Evolutionary conservation across 257 asterid genomes (phyloP).

Genomic region (Fraxinus quadrangulata): DNA sequence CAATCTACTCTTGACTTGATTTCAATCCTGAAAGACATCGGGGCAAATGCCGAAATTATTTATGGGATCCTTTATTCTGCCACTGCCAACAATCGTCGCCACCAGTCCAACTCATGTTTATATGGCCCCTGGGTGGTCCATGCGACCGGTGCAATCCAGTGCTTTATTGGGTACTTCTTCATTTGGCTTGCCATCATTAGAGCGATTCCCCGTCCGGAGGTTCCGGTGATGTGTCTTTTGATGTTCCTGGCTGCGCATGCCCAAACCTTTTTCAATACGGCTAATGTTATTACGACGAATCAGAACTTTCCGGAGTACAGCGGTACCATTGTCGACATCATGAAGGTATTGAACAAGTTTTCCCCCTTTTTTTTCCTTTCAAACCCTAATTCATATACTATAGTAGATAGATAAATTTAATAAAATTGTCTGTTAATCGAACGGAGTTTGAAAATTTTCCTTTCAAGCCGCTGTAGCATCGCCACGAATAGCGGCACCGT

Average conservation of each 20-base stretch:
- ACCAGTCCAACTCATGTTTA: not conserved
- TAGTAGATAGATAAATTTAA: not conserved
- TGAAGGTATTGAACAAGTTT: conserved; percentile 59
- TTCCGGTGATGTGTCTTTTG: conserved; percentile 59
- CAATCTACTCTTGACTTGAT: conserved; percentile 85
- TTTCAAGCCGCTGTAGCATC: no score
- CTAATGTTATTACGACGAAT: conserved; percentile 83
- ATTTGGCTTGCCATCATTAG: conserved; percentile 86
- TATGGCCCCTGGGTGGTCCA: conserved; percentile 85
- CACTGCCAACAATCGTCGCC: conserved; percentile 28
- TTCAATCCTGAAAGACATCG: conserved; percentile 93
- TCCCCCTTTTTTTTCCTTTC: not conserved
- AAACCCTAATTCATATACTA: not conserved
- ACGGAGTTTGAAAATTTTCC: not conserved
- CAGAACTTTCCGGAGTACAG: conserved; percentile 67
- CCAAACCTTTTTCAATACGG: conserved; percentile 89
- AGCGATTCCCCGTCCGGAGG: conserved; percentile 54
- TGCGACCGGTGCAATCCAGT: conserved; percentile 68
- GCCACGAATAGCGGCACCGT: no score
- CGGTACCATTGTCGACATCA: conserved; percentile 88
- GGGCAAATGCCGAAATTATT: conserved; percentile 89
- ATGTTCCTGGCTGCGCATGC: conserved; percentile 94
- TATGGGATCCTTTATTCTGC: conserved; percentile 81
- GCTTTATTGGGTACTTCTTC: conserved; percentile 79
- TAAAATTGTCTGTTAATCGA: not conserved